Evolutionary conservation across 176 grass and related monocot genomes (phyloP), one percentile per base, ranked within the genome.

Genomic region (Carex littledalei): DNA sequence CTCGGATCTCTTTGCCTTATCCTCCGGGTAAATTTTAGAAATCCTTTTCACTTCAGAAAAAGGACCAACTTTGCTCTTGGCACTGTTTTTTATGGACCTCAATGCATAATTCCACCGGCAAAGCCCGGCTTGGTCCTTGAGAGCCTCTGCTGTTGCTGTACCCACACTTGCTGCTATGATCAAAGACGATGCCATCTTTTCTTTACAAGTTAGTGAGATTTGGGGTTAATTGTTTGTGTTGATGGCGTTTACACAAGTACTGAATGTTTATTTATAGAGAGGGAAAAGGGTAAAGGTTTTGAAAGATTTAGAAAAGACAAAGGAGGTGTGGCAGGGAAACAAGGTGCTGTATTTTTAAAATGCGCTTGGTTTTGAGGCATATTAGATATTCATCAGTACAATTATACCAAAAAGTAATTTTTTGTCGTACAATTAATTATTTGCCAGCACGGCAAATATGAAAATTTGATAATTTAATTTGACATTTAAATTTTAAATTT

Each of bases 21-120:
- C 87, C 3, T 49, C 77, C 14, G 32, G 16, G 20, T 37, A 65
- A 88, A 0, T 24, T 74, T 63, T 60, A 2, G 86, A 49, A 10
- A 84, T 62, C 84, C 56, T 86, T 70, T 62, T 80, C 41, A 73
- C 79, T 54, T 80, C 88, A 2, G 74, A 79, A 69, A 71, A 57
- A 31, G 67, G 34, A 1, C 29, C 63, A 3, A 67, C 4, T 31
- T 37, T 84, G 35, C 63, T 69, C 87, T 87, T 93, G 37, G 88
- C 86, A 2, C 15, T 9, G 4, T 83, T 84, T 83, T 92, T 86
- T 43, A 90, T 3, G 6, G 88, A 90, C 0, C 87, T 80, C 24
- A 94, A 29, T 0, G 88, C 88, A 47, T 94, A 92, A 84, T 94
- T 97, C 92, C 90, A 97, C 29, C 92, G 78, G 55, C 92, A 94